Evolutionary conservation across 306 rosid genomes (phyloP), one percentile per base, ranked within the genome.

Genomic region (Corylus heterophylla): DNA sequence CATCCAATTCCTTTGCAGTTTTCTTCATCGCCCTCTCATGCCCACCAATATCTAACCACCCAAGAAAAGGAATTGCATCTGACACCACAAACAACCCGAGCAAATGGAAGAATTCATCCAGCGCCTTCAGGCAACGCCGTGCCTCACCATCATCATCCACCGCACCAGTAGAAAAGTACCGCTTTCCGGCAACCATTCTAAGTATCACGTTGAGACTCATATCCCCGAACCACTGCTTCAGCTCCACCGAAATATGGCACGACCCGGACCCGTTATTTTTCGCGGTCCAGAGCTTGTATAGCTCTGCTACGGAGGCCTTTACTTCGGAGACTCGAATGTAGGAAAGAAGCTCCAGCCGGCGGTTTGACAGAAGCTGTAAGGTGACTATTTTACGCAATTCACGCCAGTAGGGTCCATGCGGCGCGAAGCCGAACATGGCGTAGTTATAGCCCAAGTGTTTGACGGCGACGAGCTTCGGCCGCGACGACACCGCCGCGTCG

Each of bases 351-450:
- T 88, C 85, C 2, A 86, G 58, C 11, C 90, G 79, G 29, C 70
- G 79, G 29, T 51, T 37, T 1, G 92, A 85, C 10, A 90, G 84
- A 4, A 90, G 58, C 83, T 90, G 83, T 0, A 71, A 27, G 13
- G 81, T 64, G 0, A 84, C 59, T 7, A 90, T 63, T 59, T 90
- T 90, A 3, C 89, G 87, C 48, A 90, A 71, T 62, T 71, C 80
- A 2, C 85, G 85, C 92, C 92, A 88, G 20, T 39, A 84, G 8
- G 86, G 39, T 1, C 89, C 87, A 9, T 84, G 76, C 10, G 86
- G 85, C 18, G 78, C 31, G 64, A 90, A 80, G 1, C 82, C 92
- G 22, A 86, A 84, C 51, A 75, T 79, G 12, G 90, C 90, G 2
- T 78, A 69, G 84, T 88, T 39, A n/a, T 90, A 84, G 39, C 87